Percentiles rank a stretch among this genome's conserved stretches.
These are phyloP conservation scores for Tripterygium wilfordii DNA, from an alignment of 177 flowering plant species.

Conservation along the genomic window DNA sequence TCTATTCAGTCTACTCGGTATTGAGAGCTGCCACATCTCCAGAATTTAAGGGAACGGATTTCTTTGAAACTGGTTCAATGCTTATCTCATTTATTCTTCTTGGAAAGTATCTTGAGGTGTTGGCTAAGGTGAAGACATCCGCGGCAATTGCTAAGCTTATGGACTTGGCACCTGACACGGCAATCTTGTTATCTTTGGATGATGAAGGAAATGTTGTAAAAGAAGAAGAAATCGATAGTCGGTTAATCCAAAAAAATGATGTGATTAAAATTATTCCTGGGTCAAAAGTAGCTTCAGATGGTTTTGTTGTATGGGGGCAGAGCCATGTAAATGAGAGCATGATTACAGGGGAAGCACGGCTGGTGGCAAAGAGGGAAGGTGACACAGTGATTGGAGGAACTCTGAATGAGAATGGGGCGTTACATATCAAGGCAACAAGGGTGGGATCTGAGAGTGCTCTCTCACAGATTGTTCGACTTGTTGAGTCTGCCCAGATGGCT, in stretches of 20 bases:
- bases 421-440: slow-evolving; percentile 60
- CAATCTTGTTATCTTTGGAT: slow-evolving; percentile 49
- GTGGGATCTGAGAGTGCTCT: slow-evolving; percentile 84
- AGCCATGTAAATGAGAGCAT: slow-evolving; percentile 90
- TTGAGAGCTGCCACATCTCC: slow-evolving; percentile 50
- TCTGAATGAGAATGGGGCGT: slow-evolving; percentile 73
- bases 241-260: slow-evolving; percentile 68
- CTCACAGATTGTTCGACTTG: slow-evolving; percentile 74
- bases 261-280: slow-evolving; percentile 72
- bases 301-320: slow-evolving; percentile 68
- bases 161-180: slow-evolving; percentile 76
- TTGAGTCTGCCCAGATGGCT: slow-evolving; percentile 85
- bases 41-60: slow-evolving; percentile 52
- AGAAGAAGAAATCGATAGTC: slow-evolving; percentile 73
- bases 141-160: slow-evolving; percentile 84
- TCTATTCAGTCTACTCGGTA: slow-evolving; percentile 72
- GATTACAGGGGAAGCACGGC: slow-evolving; percentile 82
- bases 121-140: slow-evolving; percentile 90
- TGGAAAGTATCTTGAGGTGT: slow-evolving; percentile 76
- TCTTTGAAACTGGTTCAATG: slow-evolving; percentile 94
- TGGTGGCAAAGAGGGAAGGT: slow-evolving; percentile 62
- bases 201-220: slow-evolving; percentile 47
- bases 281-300: slow-evolving; percentile 79
- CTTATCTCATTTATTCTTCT: slow-evolving; percentile 82
- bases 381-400: slow-evolving; percentile 85